Conservation (phyloP, 331 rosid genomes). For the Rhamnella rubrinervis region DNA sequence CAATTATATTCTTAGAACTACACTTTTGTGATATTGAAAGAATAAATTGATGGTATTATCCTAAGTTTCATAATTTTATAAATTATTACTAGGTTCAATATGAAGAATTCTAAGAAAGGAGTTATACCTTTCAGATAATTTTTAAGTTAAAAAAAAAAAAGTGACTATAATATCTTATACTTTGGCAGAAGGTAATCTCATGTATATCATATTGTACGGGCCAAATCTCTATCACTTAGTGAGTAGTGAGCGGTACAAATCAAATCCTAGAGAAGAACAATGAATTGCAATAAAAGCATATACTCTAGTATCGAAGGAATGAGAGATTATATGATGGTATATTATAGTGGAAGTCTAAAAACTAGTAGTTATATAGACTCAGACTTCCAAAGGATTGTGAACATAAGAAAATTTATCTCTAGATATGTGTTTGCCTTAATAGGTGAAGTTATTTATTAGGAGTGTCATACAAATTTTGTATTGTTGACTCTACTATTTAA, state of each 20-base stretch:
- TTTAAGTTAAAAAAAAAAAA: no score
- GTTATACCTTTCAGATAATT: background rate
- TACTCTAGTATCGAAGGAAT: background rate
- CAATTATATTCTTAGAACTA: background rate
- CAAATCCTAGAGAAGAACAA: background rate
- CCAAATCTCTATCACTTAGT: background rate
- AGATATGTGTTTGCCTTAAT: no score
- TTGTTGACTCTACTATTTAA: no score
- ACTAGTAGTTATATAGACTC: no score
- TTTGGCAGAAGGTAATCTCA: background rate
- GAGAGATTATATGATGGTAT: background rate
- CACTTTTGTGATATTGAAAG: background rate
- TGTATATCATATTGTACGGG: background rate
- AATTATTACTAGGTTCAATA: background rate
- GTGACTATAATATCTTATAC: background rate
- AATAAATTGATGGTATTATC: background rate
- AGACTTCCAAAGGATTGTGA: no score
- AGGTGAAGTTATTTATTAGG: no score
- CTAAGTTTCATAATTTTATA: background rate
- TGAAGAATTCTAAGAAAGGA: no score
- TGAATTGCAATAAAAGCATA: background rate
- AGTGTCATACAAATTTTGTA: no score
- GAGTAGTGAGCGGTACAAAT: background rate
- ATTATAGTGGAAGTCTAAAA: no score
- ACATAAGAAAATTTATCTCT: no score